These are phyloP conservation scores for Oryza meridionalis DNA, from an alignment of 176 grass and related monocot genomes.

Conservation along the genomic window DNA sequence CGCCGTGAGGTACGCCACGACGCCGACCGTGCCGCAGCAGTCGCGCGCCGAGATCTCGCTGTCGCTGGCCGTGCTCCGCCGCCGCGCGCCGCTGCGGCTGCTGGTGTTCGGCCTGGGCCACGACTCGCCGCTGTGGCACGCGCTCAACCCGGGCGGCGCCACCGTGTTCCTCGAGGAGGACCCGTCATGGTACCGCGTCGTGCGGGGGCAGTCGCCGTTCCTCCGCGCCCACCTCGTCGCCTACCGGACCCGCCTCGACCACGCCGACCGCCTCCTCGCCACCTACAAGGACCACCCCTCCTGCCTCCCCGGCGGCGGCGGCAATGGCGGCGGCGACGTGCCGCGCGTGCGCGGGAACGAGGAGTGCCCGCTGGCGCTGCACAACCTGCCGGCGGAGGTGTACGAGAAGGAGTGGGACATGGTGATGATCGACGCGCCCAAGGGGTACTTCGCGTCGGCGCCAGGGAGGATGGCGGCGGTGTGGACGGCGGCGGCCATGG, in stretches of 20 bases:
- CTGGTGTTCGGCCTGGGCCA: slow-evolving; percentile 57
- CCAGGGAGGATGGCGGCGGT: slow-evolving; percentile 88
- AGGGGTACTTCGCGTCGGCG: slow-evolving; percentile 61
- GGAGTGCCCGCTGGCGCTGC: slow-evolving; percentile 64
- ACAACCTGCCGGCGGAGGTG: slow-evolving; percentile 58
- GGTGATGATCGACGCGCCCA: slow-evolving; percentile 80
- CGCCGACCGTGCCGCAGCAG: slow-evolving; percentile 52
- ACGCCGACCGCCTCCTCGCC: slow-evolving; percentile 44
- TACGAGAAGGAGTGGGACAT: slow-evolving; percentile 84
- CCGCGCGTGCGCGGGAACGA: slow-evolving; percentile 28
- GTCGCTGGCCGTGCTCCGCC: slow-evolving; percentile 53
- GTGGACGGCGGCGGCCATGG: slow-evolving; percentile 64
- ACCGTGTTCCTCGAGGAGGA: slow-evolving; percentile 77
- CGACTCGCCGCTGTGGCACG: slow-evolving; percentile 61
- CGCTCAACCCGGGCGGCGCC: slow-evolving; percentile 64
- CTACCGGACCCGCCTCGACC: slow-evolving; percentile 53
- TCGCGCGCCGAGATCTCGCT: slow-evolving; percentile 52
- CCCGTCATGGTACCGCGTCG: slow-evolving; percentile 43
- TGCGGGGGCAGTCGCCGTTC: slow-evolving; percentile 31
- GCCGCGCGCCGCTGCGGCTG: slow-evolving; percentile 52
- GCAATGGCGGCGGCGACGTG: neutral
- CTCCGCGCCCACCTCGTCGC: slow-evolving; percentile 55
- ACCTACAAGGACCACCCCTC: neutral
- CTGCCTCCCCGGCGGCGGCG: slow-evolving; percentile 30
- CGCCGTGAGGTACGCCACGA: slow-evolving; percentile 33